Evolutionary conservation across 805 yeast species (phyloP), one percentile per base, ranked within the genome.

Genomic region (Kluyveromyces wickerhamii): DNA sequence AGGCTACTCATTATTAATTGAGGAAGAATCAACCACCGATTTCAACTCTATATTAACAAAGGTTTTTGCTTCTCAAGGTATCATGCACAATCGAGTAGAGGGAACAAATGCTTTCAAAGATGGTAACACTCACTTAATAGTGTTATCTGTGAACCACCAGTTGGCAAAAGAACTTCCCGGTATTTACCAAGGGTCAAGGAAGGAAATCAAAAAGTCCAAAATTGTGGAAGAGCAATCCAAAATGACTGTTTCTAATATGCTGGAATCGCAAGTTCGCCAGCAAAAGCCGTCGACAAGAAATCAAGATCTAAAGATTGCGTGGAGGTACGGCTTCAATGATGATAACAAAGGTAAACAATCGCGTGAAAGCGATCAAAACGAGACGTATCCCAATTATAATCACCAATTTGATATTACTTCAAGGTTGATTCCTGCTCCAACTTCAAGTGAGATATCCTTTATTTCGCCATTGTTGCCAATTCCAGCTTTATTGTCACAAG

Each of bases 11-110:
- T 51, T 87, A 24, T 54, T 88, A 10, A 53, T 89, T 4, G 89
- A 85, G 54, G 97, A 89, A 52, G 71, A 74, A 11, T 92, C 94
- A 0, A 79, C 89, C 5, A 89, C 97, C 0, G 96, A 89, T 51
- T 89, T 86, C 51, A 69, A 82, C 5, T 71, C 86, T 5, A 77
- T 84, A 8, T 44, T 89, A 23, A 54, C 77, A 18, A 75, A 87
- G 43, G 62, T 74, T 3, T 83, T 78, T 62, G 77, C 83, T 1
- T 69, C 94, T 1, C 94, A 84, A 56, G 94, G 95, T 10, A 57
- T 79, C 21, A 56, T 74, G 1, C 89, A 82, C 41, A 77, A 69
- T 47, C 62, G 87, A 44, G 37, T 71, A 10, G 66, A 63, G 36
- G 62, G 43, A 24, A 49, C 16, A 6, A 18, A 27, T 24, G 33